Conservation (phyloP, 2,329 filamentous ascomycete genomes). For the Phialophora chinensis region DNA sequence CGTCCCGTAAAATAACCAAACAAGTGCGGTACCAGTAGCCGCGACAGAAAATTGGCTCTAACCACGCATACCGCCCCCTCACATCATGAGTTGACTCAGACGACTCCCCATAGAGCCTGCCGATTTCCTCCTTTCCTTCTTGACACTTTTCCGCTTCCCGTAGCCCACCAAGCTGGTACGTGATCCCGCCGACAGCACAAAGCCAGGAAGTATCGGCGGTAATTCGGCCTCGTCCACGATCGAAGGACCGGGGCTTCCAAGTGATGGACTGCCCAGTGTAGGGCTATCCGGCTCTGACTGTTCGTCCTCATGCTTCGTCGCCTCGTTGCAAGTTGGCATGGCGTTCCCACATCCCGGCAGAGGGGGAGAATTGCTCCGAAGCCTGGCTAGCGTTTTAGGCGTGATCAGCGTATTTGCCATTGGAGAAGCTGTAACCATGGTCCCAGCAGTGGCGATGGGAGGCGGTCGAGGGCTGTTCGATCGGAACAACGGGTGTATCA, state of each 20-base stretch:
- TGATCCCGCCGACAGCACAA: slow-evolving; percentile 50
- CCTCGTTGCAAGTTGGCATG: slow-evolving; percentile 39
- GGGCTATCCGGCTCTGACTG: slow-evolving; percentile 27
- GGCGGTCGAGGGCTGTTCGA: slow-evolving; percentile 60
- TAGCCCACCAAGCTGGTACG: slow-evolving; percentile 46
- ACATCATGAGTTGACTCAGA: slow-evolving; percentile 28
- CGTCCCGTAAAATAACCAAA: slow-evolving; percentile 11
- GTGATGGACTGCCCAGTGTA: slow-evolving; percentile 25
- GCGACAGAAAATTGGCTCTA: slow-evolving; percentile 17
- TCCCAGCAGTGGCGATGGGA: slow-evolving; percentile 58
- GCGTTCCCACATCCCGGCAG: slow-evolving; percentile 35
- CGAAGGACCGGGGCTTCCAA: slow-evolving; percentile 40
- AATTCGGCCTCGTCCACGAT: slow-evolving; percentile 38
- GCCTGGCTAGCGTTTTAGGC: slow-evolving; percentile 45
- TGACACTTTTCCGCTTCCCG: slow-evolving; percentile 39
- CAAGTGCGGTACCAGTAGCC: slow-evolving; percentile 33
- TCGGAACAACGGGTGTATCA: slow-evolving; percentile 66
- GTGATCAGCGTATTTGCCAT: slow-evolving; percentile 60
- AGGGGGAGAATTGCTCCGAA: slow-evolving; percentile 38
- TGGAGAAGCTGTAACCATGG: slow-evolving; percentile 62
- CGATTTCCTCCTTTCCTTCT: slow-evolving; percentile 26
- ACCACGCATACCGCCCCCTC: slow-evolving; percentile 2
- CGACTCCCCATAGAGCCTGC: slow-evolving; percentile 25
- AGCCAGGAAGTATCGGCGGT: slow-evolving; percentile 47
- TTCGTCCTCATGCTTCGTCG: slow-evolving; percentile 33